Evolutionary conservation across 176 grass and related monocot genomes (phyloP), one percentile per base, ranked within the genome.

Genomic region (Aegilops umbellulata): DNA sequence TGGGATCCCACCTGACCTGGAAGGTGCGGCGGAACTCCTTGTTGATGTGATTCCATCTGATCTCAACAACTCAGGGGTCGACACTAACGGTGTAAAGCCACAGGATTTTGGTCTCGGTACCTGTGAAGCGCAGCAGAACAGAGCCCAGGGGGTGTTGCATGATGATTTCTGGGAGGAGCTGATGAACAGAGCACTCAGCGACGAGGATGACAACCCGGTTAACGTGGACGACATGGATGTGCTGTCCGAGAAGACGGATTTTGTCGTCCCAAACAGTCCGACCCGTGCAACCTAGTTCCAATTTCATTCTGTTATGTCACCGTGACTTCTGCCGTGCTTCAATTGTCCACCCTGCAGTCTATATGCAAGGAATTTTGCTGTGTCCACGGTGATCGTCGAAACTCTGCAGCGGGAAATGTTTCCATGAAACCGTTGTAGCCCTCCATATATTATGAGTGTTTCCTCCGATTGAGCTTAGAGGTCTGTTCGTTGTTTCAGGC

Each of bases 91-190:
- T 15, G 58, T 46, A 46, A 46, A 46, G 42, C 42, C 42, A 46
- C 42, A 46, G 42, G 42, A 46, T 46, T 14, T 13, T 46, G 42
- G 42, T 46, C 42, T 46, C 12, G 12, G 42, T 13, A 46, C 49
- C 35, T 74, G 60, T 23, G 80, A 65, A 20, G 75, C 44, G 34
- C 72, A 60, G 71, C 81, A 83, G 23, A 66, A 77, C 22, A 34
- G 78, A 42, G 72, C 85, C 17, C 85, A 86, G 35, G 87, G 74
- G 23, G 92, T 90, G 31, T 77, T 91, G 60, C 91, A 91, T 19
- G 89, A 93, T 27, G 72, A 97, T 42, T 97, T 97, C 63, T 97
- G 92, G 95, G 87, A 88, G 82, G 87, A 91, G 24, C 62, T 97
- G 81, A 44, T 97, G 23, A 92, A 81, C 1, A 82, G 89, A 89